Percentiles rank a stretch among this genome's conserved stretches.
These are phyloP conservation scores for Mucor mucedo DNA, from an alignment of 371 early-diverging fungal species.

Conservation along the genomic window DNA sequence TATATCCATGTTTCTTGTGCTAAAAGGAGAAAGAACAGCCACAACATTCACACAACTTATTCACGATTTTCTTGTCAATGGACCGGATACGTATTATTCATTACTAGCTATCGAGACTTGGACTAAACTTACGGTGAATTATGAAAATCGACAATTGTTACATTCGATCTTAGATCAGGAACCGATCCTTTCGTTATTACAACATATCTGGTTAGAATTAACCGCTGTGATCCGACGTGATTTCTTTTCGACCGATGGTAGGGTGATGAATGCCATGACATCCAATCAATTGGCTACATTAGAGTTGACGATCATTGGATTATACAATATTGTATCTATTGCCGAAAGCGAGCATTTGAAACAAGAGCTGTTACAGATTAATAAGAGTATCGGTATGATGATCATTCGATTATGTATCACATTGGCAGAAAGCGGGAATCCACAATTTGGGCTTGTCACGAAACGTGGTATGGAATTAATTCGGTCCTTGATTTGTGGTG, in stretches of 20 bases:
- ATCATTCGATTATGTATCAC: constrained; percentile 57
- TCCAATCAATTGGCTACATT: constrained; percentile 59
- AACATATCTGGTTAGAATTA: constrained; percentile 50
- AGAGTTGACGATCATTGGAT: constrained; percentile 59
- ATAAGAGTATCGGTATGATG: constrained; percentile 50
- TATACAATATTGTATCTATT: constrained; percentile 58
- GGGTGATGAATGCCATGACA: constrained; percentile 54
- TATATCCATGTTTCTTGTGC: constrained; percentile 47
- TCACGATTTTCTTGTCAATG: constrained; percentile 58
- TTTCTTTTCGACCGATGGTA: constrained; percentile 47
- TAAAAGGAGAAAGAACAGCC: constrained; percentile 42
- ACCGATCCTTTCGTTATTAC: constrained; percentile 12
- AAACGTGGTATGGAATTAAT: constrained; percentile 52
- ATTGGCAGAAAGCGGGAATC: constrained; percentile 57
- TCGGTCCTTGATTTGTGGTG: constrained; percentile 45
- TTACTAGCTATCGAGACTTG: constrained; percentile 60
- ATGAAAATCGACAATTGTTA: constrained; percentile 58
- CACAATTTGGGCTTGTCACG: constrained; percentile 42
- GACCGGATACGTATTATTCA: constrained; percentile 64
- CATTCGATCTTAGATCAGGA: constrained; percentile 37
- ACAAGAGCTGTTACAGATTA: constrained; percentile 42
- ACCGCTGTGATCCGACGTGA: constrained; percentile 42
- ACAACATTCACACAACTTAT: constrained; percentile 49
- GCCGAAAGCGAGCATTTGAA: constrained; percentile 36
- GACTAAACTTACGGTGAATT: constrained; percentile 62